phyloP scores from a whole-genome alignment of 768 basidiomycete genomes.

The Cystofilobasidium bisporidii region DNA sequence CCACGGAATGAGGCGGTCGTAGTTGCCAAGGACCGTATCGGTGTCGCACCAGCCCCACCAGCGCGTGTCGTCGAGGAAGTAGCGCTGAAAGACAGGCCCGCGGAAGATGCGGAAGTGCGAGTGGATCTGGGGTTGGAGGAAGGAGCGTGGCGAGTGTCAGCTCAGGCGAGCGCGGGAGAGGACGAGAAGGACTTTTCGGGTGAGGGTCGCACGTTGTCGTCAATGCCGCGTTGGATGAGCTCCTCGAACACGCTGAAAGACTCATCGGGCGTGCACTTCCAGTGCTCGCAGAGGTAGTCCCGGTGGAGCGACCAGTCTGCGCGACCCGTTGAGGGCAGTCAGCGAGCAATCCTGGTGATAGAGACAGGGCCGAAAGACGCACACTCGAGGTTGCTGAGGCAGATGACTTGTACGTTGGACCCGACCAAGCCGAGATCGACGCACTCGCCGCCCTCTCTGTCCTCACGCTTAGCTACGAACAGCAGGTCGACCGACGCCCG shows the following conservation, averaged over 20 bases:
- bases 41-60: slow-evolving; percentile 28
- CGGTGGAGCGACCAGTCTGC: slow-evolving; percentile 20
- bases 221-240: not conserved
- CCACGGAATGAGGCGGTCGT: slow-evolving; percentile 5
- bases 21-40: slow-evolving; percentile 12
- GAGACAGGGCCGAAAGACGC: not conserved
- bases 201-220: slow-evolving; percentile 10
- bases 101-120: slow-evolving; percentile 18
- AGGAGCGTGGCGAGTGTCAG: not conserved
- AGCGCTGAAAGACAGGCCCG: slow-evolving; percentile 17
- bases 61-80: slow-evolving; percentile 10
- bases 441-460: not conserved
- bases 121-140: slow-evolving; percentile 6
- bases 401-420: slow-evolving; percentile 7
- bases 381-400: slow-evolving; percentile 19
- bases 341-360: too few relatives aligned
- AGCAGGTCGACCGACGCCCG: slow-evolving; percentile 14
- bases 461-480: slow-evolving; percentile 18
- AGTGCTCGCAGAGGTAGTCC: slow-evolving; percentile 17
- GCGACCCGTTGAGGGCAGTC: not conserved
- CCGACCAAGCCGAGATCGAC: slow-evolving; percentile 17
- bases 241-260: not conserved
- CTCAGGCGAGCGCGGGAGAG: not conserved
- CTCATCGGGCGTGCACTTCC: slow-evolving; percentile 9
- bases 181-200: not conserved